Conservation (phyloP, 2,329 filamentous ascomycete species). For the Trichophyton simii region DNA sequence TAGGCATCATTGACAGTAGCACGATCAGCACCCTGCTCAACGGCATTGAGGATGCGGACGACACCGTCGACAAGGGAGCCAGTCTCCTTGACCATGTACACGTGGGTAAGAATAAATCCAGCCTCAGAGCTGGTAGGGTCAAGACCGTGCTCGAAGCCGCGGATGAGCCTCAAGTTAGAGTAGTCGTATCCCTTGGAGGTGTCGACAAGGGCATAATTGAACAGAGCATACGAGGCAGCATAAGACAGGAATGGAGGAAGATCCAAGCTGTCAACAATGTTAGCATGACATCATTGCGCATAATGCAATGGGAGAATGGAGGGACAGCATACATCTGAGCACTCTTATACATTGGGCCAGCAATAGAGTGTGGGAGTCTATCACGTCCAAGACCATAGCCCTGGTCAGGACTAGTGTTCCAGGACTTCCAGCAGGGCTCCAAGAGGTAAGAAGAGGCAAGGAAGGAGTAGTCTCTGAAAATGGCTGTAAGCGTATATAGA, state of each 20-base stretch:
- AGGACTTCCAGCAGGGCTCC: slow-evolving; percentile 76
- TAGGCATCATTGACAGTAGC: slow-evolving; percentile 53
- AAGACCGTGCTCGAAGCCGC: slow-evolving; percentile 81
- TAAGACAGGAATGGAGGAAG: slow-evolving; percentile 93
- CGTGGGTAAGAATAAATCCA: slow-evolving; percentile 88
- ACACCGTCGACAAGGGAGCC: slow-evolving; percentile 63
- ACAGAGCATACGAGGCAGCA: slow-evolving; percentile 49
- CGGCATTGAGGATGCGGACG: slow-evolving; percentile 51
- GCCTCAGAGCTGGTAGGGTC: slow-evolving; percentile 81
- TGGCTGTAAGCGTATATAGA: slow-evolving; percentile 66
- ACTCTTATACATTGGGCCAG: slow-evolving; percentile 70
- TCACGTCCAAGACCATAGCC: slow-evolving; percentile 67
- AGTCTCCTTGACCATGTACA: slow-evolving; percentile 88
- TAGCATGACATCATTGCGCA: slow-evolving; percentile 4
- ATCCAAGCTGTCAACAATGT: slow-evolving; percentile 39
- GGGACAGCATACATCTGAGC: slow-evolving; percentile 65
- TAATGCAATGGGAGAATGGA: background rate
- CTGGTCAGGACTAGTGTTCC: slow-evolving; percentile 45
- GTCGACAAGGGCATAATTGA: slow-evolving; percentile 51
- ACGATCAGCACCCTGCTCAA: slow-evolving; percentile 39
- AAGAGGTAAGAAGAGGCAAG: slow-evolving; percentile 78
- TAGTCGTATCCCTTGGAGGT: slow-evolving; percentile 43
- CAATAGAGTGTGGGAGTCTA: slow-evolving; percentile 58
- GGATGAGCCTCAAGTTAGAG: slow-evolving; percentile 63
- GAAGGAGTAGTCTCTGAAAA: slow-evolving; percentile 89